phyloP scores from a whole-genome alignment of 2,329 filamentous ascomycete species.

The Calonectria pteridis region DNA sequence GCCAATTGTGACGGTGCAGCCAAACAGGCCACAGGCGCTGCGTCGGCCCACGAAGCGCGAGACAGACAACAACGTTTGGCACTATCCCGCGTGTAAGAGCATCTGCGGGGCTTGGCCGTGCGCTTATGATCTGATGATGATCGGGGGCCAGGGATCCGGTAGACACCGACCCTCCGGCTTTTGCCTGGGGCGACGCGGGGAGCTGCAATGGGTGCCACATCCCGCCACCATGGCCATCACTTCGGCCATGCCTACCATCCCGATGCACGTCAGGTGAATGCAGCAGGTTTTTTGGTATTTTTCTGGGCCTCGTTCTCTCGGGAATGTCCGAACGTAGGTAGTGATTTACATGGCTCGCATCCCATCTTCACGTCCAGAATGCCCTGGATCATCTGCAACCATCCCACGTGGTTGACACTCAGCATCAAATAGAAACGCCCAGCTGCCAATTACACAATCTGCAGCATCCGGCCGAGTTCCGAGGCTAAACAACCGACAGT shows the following conservation, averaged over 20 bases:
- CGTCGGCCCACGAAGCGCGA: conserved; percentile 27
- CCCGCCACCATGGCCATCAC: conserved; percentile 29
- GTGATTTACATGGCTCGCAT: background rate
- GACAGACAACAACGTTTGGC: background rate
- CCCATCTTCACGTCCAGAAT: background rate
- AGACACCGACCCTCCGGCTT: conserved; percentile 38
- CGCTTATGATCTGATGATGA: conserved; percentile 39
- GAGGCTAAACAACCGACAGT: conserved; percentile 22
- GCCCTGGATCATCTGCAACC: background rate
- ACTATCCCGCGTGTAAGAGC: conserved; percentile 2
- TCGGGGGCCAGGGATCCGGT: conserved; percentile 29
- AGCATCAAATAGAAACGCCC: background rate
- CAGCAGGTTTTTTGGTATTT: background rate
- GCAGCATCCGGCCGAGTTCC: conserved; percentile 20
- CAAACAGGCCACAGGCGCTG: conserved; percentile 26
- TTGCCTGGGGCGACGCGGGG: conserved; percentile 33
- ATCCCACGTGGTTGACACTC: background rate
- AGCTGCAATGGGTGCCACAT: conserved; percentile 7
- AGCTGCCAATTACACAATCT: background rate
- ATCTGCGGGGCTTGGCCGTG: conserved; percentile 37
- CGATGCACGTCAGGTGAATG: background rate
- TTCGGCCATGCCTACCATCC: conserved; percentile 15
- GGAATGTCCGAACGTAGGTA: background rate
- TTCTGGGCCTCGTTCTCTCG: background rate
- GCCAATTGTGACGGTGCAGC: conserved; percentile 7